phyloP scores from a whole-genome alignment of 2,329 filamentous ascomycete genomes.

The Hypoxylon sp. region DNA sequence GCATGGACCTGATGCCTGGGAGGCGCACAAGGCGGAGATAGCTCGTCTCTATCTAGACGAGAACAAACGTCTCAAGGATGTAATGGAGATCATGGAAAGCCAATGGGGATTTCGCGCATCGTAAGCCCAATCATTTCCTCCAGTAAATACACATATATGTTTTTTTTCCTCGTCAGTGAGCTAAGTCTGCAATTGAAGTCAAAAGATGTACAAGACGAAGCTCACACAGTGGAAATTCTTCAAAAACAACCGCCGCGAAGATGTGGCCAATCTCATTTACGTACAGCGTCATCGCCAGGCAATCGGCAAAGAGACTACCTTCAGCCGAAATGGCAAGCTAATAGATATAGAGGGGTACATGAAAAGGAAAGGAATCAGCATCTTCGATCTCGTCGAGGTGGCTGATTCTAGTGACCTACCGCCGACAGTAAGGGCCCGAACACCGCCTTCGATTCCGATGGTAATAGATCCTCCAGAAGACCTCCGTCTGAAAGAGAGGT shows the following conservation, averaged over 20 bases:
- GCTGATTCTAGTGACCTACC: constrained; percentile 40
- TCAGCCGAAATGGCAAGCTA: constrained; percentile 42
- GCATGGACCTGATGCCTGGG: constrained; percentile 40
- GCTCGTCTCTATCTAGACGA: constrained; percentile 43
- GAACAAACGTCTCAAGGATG: constrained; percentile 44
- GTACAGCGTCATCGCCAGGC: constrained; percentile 39
- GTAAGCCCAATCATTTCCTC: constrained; percentile 36
- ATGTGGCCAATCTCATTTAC: constrained; percentile 43
- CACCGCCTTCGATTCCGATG: constrained; percentile 36
- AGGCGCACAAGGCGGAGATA: constrained; percentile 41
- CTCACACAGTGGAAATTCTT: constrained; percentile 46
- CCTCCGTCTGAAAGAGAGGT: constrained; percentile 40
- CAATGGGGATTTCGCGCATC: constrained; percentile 41
- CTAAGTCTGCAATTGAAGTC: constrained; percentile 34
- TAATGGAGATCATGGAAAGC: constrained; percentile 43
- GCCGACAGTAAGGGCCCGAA: constrained; percentile 41
- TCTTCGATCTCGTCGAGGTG: constrained; percentile 39
- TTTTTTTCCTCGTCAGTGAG: constrained; percentile 14
- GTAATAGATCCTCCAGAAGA: constrained; percentile 39
- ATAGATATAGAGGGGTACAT: constrained; percentile 44
- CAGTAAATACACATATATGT: too few relatives aligned
- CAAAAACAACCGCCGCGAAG: constrained; percentile 45
- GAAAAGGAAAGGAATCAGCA: constrained; percentile 41
- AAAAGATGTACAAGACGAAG: constrained; percentile 47
- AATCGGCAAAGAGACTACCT: constrained; percentile 43